phyloP scores from a whole-genome alignment of 176 grass and related monocot species.

The Tuctoria greenei region DNA sequence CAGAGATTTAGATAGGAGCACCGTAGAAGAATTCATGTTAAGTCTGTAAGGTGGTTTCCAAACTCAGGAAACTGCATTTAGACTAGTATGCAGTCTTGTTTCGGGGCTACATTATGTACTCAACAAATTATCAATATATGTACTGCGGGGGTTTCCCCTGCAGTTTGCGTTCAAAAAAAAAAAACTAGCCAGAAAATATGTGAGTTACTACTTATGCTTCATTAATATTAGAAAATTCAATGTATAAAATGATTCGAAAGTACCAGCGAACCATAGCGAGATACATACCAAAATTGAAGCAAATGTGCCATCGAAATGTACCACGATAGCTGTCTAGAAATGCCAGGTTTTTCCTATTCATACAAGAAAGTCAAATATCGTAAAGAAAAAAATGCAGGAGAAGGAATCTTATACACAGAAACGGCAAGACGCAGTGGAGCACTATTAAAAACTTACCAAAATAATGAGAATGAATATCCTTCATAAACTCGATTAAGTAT shows the following conservation, averaged over 20 bases:
- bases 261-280: constrained; percentile 18
- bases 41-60: too few species aligned
- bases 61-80: too few species aligned
- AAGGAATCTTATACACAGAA: constrained; percentile 1
- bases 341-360: constrained; percentile 59
- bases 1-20: too few species aligned
- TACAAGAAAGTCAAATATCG: constrained; percentile 27
- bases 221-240: background rate
- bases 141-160: too few species aligned
- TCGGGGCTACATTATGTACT: too few species aligned
- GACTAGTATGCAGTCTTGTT: too few species aligned
- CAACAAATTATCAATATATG: too few species aligned
- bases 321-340: constrained; percentile 82
- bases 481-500: constrained; percentile 90
- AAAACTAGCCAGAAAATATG: constrained; percentile 5
- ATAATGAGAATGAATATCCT: constrained; percentile 90
- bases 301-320: constrained; percentile 98
- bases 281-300: constrained; percentile 91
- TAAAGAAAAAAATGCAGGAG: background rate
- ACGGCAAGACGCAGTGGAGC: constrained; percentile 16
- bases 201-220: background rate
- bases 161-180: too few species aligned
- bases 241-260: constrained; percentile 4
- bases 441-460: constrained; percentile 63
- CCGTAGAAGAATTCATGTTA: too few species aligned